Evolutionary conservation across 169 alveolate species (phyloP).

Genomic region (Eimeria necatrix): DNA sequence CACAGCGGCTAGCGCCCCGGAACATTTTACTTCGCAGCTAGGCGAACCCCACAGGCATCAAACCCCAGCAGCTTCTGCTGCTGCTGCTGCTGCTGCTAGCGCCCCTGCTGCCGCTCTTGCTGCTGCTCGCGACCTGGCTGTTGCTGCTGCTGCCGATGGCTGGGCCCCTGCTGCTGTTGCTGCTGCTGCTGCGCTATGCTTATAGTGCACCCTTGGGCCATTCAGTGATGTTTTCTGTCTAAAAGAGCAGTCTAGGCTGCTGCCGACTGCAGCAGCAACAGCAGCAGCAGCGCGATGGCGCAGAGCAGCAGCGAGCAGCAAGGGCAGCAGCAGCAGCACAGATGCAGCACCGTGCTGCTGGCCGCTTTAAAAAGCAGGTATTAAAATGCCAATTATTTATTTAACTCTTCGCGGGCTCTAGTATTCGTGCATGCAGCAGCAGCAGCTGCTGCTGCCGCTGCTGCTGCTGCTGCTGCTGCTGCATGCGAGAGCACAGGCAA

Average conservation of each 20-base stretch:
- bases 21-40: not conserved
- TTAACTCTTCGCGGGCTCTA: not conserved
- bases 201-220: too few relatives aligned
- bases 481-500: not conserved
- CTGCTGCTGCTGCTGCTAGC: too few relatives aligned
- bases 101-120: too few relatives aligned
- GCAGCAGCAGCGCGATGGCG: not conserved
- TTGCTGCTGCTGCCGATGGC: not conserved
- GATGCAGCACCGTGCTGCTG: not conserved
- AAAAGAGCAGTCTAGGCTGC: not conserved
- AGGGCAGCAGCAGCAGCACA: not conserved
- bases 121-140: not conserved
- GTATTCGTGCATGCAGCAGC: not conserved
- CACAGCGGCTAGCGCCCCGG: not conserved
- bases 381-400: too few relatives aligned
- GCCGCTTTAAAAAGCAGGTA: not conserved
- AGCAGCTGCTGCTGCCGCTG: too few relatives aligned
- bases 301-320: not conserved
- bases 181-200: not conserved
- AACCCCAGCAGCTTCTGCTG: too few relatives aligned
- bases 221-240: too few relatives aligned
- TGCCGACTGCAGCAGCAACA: not conserved
- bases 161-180: not conserved
- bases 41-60: too few relatives aligned
- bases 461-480: conserved; percentile 22